Evolutionary conservation across 192 early-diverging fungal species (phyloP).

Genomic region (Umbelopsis sp.): DNA sequence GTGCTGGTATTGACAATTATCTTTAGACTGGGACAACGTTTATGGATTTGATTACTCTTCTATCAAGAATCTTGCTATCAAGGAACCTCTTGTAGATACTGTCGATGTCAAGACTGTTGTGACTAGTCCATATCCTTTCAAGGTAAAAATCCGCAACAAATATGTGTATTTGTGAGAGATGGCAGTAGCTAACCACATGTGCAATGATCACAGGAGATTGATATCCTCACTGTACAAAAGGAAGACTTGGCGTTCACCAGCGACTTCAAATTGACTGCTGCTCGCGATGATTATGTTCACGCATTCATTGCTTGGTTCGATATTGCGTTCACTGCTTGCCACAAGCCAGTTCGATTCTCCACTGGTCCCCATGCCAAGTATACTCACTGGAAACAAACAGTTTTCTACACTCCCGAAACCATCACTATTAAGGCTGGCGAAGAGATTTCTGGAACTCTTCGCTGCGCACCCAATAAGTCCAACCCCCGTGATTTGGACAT

Average conservation of each 20-base stretch:
- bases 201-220: slow-evolving; percentile 39
- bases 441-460: slow-evolving; percentile 56
- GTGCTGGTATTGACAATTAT: background rate
- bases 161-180: background rate
- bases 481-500: slow-evolving; percentile 98
- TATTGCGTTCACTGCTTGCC: slow-evolving; percentile 91
- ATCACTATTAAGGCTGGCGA: slow-evolving; percentile 78
- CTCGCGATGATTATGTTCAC: slow-evolving; percentile 85
- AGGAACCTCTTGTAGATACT: slow-evolving; percentile 95
- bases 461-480: slow-evolving; percentile 66
- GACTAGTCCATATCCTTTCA: slow-evolving; percentile 77
- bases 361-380: slow-evolving; percentile 83
- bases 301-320: slow-evolving; percentile 98
- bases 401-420: slow-evolving; percentile 87
- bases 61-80: slow-evolving; percentile 85
- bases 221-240: slow-evolving; percentile 86
- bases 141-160: slow-evolving; percentile 43
- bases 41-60: slow-evolving; percentile 97
- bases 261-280: slow-evolving; percentile 79
- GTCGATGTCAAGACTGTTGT: slow-evolving; percentile 87
- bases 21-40: slow-evolving; percentile 81
- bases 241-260: slow-evolving; percentile 83
- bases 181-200: background rate
- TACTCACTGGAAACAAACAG: slow-evolving; percentile 99
- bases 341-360: slow-evolving; percentile 81